phyloP scores from a whole-genome alignment of 1,284 basidiomycete genomes.

The Papiliotrema terrestris region DNA sequence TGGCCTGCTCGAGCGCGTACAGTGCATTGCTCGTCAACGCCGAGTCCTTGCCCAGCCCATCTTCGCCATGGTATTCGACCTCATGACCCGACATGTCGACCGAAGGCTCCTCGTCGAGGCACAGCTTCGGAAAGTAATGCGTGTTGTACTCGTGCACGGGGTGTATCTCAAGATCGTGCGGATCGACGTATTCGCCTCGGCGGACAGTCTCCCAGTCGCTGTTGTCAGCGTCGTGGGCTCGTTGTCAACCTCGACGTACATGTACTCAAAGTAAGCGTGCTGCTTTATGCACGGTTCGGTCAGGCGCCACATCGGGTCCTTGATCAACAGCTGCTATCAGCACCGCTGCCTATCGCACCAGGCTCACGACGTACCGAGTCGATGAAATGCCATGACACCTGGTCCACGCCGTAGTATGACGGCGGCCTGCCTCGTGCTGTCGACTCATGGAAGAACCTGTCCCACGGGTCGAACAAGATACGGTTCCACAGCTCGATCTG shows the following conservation, averaged over 20 bases:
- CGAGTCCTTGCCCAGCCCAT: slow-evolving; percentile 12
- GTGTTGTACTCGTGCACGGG: slow-evolving; percentile 90
- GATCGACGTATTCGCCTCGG: slow-evolving; percentile 56
- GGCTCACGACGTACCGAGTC: slow-evolving; percentile 67
- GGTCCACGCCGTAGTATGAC: slow-evolving; percentile 75
- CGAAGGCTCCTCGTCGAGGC: slow-evolving; percentile 86
- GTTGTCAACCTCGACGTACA: slow-evolving; percentile 56
- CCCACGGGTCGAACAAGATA: slow-evolving; percentile 38
- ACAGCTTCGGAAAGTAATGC: slow-evolving; percentile 95
- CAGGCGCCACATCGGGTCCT: slow-evolving; percentile 83
- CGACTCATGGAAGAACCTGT: slow-evolving; percentile 58
- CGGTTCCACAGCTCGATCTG: slow-evolving; percentile 28
- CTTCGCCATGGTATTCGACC: slow-evolving; percentile 10
- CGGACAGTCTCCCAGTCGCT: slow-evolving; percentile 38
- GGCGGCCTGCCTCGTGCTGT: slow-evolving; percentile 81
- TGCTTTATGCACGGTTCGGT: slow-evolving; percentile 80
- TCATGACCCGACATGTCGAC: slow-evolving; percentile 44
- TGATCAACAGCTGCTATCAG: slow-evolving; percentile 69
- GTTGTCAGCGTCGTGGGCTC: background rate
- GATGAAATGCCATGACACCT: slow-evolving; percentile 90
- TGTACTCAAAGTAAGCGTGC: slow-evolving; percentile 94
- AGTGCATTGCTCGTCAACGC: slow-evolving; percentile 35
- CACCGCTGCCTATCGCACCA: background rate
- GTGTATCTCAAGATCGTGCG: slow-evolving; percentile 94
- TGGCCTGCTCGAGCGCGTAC: slow-evolving; percentile 28